phyloP scores from a whole-genome alignment of 805 yeast species.

The Ascoidea rubescens region DNA sequence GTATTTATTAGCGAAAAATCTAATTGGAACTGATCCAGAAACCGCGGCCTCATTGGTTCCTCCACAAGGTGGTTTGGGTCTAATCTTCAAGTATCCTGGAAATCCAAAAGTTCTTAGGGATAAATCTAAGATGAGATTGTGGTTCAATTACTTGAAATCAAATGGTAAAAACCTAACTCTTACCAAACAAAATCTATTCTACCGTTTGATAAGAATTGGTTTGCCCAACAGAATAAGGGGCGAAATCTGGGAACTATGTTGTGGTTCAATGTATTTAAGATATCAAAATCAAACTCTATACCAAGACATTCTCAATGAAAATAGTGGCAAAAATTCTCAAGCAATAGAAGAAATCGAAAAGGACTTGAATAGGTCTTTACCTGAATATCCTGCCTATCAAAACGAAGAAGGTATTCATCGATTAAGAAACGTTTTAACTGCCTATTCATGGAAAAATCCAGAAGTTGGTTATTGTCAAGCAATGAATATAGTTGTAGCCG shows the following conservation, averaged over 20 bases:
- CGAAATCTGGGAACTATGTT: constrained; percentile 87
- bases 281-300: constrained; percentile 51
- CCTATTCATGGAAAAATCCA: constrained; percentile 94
- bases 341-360: constrained; percentile 96
- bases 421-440: constrained; percentile 76
- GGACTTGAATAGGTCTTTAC: constrained; percentile 85
- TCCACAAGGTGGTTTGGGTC: constrained; percentile 80
- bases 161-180: constrained; percentile 79
- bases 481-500: constrained; percentile 88
- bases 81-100: constrained; percentile 79
- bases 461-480: constrained; percentile 98
- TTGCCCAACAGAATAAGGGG: constrained; percentile 91
- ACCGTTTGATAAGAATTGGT: constrained; percentile 77
- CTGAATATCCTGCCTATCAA: constrained; percentile 94
- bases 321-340: constrained; percentile 50
- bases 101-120: constrained; percentile 66
- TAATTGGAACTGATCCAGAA: constrained; percentile 20
- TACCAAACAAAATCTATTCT: constrained; percentile 61
- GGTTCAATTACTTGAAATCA: constrained; percentile 82
- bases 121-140: constrained; percentile 72
- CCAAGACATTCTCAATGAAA: constrained; percentile 38
- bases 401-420: constrained; percentile 71
- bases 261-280: constrained; percentile 73
- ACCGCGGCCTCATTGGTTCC: constrained; percentile 24
- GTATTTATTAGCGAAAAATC: constrained; percentile 52